Conservation (phyloP, 2,329 filamentous ascomycete species). For the Nemania sp. region DNA sequence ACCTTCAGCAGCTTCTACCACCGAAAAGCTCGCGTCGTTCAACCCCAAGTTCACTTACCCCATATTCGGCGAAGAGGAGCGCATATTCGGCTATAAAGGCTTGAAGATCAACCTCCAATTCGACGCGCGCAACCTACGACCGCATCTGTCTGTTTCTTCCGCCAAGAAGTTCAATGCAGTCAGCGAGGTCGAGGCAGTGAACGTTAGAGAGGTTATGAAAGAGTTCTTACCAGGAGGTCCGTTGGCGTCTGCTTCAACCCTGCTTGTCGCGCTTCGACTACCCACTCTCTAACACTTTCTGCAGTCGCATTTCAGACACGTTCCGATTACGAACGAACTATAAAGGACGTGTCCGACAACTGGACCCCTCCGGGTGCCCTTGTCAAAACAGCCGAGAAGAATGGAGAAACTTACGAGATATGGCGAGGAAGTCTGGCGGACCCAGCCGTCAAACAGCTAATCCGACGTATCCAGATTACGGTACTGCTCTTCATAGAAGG, state of each 20-base stretch:
- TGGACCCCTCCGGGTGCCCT: constrained; percentile 78
- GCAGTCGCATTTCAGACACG: constrained; percentile 69
- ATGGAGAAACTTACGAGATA: constrained; percentile 72
- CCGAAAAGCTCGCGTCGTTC: constrained; percentile 70
- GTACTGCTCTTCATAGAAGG: constrained; percentile 91
- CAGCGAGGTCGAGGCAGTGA: constrained; percentile 69
- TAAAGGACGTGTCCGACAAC: constrained; percentile 51
- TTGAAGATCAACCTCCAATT: constrained; percentile 75
- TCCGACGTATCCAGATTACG: constrained; percentile 82
- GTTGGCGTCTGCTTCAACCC: constrained; percentile 36
- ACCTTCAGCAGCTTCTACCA: constrained; percentile 38
- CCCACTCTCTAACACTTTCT: constrained; percentile 28
- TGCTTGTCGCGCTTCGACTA: background rate
- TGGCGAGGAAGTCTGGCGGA: constrained; percentile 81
- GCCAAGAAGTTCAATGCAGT: constrained; percentile 71
- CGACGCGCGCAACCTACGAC: constrained; percentile 73
- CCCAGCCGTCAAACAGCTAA: constrained; percentile 67
- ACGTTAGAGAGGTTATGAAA: constrained; percentile 68
- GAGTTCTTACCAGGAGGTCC: constrained; percentile 70
- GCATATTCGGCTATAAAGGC: constrained; percentile 86
- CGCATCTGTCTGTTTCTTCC: constrained; percentile 73
- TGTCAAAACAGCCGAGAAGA: constrained; percentile 65
- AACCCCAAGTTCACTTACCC: constrained; percentile 87
- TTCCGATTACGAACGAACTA: constrained; percentile 63
- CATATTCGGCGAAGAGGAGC: constrained; percentile 91